Evolutionary conservation across 2,329 filamentous ascomycete genomes (phyloP), one percentile per base, ranked within the genome.

Genomic region (Pyrenophora seminiperda): DNA sequence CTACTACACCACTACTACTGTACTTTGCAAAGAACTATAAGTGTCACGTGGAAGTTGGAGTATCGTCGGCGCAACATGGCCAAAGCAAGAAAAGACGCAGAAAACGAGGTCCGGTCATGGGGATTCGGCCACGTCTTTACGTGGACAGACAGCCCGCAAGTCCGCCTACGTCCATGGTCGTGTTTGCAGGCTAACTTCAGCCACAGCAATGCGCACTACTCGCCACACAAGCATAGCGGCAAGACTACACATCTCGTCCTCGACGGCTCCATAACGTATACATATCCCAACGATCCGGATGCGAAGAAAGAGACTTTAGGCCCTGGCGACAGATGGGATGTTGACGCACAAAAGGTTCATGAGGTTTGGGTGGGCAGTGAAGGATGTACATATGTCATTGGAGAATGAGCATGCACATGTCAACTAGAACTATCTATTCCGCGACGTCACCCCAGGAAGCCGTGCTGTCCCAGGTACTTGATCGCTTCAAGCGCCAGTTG

Each of bases 181-280:
- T 34, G 3, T 9, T 5, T 17, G 11, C 14, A 19, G 14, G 6
- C 33, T 31, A 9, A 52, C 45, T n/a, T 15, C 13, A 11, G 36
- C 19, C 24, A 19, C 36, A 88, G 85, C 54, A 85, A 88, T 67
- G 79, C 82, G 20, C 77, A 90, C 71, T 90, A 90, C 67, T 76
- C 77, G 32, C 87, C 88, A 11, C 87, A 90, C 66, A 81, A 79
- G 11, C 88, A 91, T 66, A 61, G 72, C 17, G 81, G 80, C 29
- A 74, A 85, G 37, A 90, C 86, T 0, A 90, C 87, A 1, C 87
- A 91, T 72, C 76, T 90, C 38, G 85, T 91, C 51, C 73, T 88
- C 18, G 71, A 77, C 4, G 88, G 87, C 32, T 76, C 83, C 48
- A 71, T 91, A 63, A 89, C 84, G 6, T 82, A 90, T 53, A 80